phyloP scores from a whole-genome alignment of 805 yeast species.

The Metschnikowia sp. region DNA sequence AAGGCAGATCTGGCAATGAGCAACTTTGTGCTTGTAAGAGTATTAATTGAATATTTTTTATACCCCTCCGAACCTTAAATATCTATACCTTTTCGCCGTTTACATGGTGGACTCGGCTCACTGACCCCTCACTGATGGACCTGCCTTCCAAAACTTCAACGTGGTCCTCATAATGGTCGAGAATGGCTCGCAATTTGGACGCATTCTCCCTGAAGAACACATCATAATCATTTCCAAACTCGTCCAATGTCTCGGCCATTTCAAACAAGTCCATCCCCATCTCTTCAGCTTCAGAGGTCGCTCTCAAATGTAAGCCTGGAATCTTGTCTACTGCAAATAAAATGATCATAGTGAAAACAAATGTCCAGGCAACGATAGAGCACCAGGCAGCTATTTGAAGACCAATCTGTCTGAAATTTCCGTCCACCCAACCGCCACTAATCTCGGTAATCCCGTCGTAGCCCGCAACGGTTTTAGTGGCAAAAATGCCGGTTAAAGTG shows the following conservation, averaged over 20 bases:
- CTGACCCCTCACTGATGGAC: conserved; percentile 7
- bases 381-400: conserved; percentile 45
- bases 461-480: conserved; percentile 41
- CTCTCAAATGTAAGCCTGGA: conserved; percentile 49
- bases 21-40: too few relatives aligned
- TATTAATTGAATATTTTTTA: too few relatives aligned
- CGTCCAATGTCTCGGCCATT: conserved; percentile 48
- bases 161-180: conserved; percentile 12
- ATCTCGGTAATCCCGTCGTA: conserved; percentile 43
- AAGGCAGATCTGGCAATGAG: too few relatives aligned
- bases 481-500: conserved; percentile 43
- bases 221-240: conserved; percentile 33
- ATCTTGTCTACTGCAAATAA: conserved; percentile 48
- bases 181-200: conserved; percentile 11
- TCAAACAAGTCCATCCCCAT: conserved; percentile 51
- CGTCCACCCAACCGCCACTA: conserved; percentile 46
- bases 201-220: conserved; percentile 24
- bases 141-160: conserved; percentile 13
- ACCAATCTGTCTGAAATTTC: conserved; percentile 44
- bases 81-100: conserved; percentile 13
- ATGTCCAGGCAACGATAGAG: conserved; percentile 44
- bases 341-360: conserved; percentile 38
- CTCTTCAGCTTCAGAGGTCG: conserved; percentile 43
- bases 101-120: conserved; percentile 6
- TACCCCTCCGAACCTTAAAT: too few relatives aligned